A percentile compares a stretch with the other conserved stretches of the same genome.
Evolutionary conservation across 805 yeast species (phyloP).

Genomic region (Hanseniaspora lindneri): DNA sequence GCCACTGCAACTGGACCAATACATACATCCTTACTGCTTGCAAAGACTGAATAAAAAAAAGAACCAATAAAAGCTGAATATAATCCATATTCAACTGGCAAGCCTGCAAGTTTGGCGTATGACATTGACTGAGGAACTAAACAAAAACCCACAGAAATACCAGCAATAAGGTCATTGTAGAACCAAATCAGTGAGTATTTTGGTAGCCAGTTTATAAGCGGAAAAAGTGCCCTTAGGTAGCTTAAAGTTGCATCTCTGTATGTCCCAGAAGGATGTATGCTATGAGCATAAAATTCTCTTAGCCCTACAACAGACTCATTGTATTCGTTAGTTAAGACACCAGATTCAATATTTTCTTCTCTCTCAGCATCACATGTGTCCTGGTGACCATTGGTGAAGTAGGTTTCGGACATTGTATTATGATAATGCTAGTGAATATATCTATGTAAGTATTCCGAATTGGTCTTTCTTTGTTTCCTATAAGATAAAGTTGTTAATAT

Average conservation of each 20-base stretch:
- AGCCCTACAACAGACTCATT: conserved; percentile 2
- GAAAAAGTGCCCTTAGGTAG: conserved; percentile 59
- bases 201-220: conserved; percentile 71
- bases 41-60: conserved; percentile 75
- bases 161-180: conserved; percentile 75
- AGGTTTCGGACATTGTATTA: background rate
- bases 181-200: conserved; percentile 75
- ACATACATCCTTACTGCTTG: conserved; percentile 89
- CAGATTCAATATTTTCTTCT: background rate
- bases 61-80: conserved; percentile 90
- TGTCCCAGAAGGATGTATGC: background rate
- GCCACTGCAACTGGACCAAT: conserved; percentile 96
- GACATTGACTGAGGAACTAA: conserved; percentile 95
- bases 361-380: background rate
- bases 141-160: conserved; percentile 85
- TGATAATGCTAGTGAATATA: too few species aligned
- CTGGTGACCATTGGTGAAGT: too few species aligned
- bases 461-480: too few species aligned
- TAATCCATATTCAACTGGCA: conserved; percentile 73
- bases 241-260: conserved; percentile 20
- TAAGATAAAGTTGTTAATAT: too few species aligned
- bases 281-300: conserved; percentile 8
- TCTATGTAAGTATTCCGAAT: too few species aligned
- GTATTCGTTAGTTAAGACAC: conserved; percentile 3
- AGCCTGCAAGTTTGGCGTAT: conserved; percentile 75